Base-by-base conservation (phyloP, 257 asterid genomes). In the Penstemon eatonii region DNA sequence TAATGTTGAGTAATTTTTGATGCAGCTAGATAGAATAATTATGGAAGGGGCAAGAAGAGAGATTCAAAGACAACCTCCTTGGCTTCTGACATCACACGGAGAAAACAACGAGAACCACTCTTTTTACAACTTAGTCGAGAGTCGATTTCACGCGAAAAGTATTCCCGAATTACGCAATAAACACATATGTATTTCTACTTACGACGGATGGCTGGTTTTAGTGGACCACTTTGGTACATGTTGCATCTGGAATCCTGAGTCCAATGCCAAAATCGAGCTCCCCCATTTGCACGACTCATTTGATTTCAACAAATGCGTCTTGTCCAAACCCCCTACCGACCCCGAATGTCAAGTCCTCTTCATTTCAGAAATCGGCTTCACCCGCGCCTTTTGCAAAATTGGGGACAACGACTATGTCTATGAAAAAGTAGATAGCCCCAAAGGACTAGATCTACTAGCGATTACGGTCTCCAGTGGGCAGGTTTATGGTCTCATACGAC, bases 291-390 rank as follows among this genome's bases (percentile, higher is more conserved):
- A 0, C 10, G 4, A 13, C 38, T 19, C 37, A 0, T 3, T 3
- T 41, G 2, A 12, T 5, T 33, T 0, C 19, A 40, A 18, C 42
- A 3, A 7, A 9, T 67, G 71, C 11, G 4, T 52, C 36, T 41
- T 67, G 25, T 66, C 71, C 11, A 41, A 54, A 13, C 51, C 71
- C 10, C 71, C 71, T 7, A 8, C 3, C 11, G 52, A 46, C 4
- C 11, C 52, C 12, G 52, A 46, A 5, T 46, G 52, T 7, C 11
- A 46, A 3, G 52, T 46, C 11, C 11, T 46, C 8, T 12, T 46
- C 9, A 7, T 12, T 3, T 46, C 52, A 46, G 33, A 1, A 25
- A 25, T 25, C 33, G 4, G 8, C 11, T 46, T 1, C 33, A 3
- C 5, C 0, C 4, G 5, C 5, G 4, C 11, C 52, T 46, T 46